Base-by-base conservation (phyloP, 768 basidiomycete genomes). In the Hebeloma cylindrosporum region DNA sequence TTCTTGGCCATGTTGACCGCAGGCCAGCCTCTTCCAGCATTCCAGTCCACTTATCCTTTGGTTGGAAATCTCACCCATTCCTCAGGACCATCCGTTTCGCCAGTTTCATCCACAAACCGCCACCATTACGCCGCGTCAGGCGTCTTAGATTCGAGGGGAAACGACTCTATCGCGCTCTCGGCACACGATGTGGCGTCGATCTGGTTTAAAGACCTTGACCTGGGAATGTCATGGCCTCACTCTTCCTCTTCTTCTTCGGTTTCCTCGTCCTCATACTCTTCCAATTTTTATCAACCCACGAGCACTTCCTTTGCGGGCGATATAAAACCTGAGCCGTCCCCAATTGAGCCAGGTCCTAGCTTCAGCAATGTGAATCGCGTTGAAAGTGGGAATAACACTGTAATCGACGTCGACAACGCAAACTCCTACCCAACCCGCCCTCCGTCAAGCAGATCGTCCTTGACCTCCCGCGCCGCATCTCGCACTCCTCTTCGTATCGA, bases 151-250 rank as follows among this genome's bases (percentile, higher is more conserved):
- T n/a, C 9, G 66, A 71, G 23, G 73, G 72, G 49, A 4, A 43
- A 45, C 29, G 48, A 52, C 6, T 75, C 78, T 6, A 64, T 85
- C 25, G 67, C 79, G 14, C 67, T 82, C 41, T 73, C 75, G 0
- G 57, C 81, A 9, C 73, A 83, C 36, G 83, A 83, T 54, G 69
- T 85, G 30, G 66, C 74, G 7, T 62, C 73, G 37, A 72, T 83
- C 30, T 87, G 82, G 82, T 71, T 85, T 16, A 68, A 72, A 23
- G 76, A 81, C 14, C 52, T 54, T 0, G 61, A 57, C 33, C 43
- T 51, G 3, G 55, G 51, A 11, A 18, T 52, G 8, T 29, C 41
- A 14, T 45, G 36, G 36, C 11, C n/a, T n/a, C n/a, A n/a, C n/a
- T 32, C 8, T 29, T 14, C 27, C 26, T 7, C 39, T 11, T 17